phyloP scores from a whole-genome alignment of 1,139 yeast species.

The Candida sanyaensis region DNA sequence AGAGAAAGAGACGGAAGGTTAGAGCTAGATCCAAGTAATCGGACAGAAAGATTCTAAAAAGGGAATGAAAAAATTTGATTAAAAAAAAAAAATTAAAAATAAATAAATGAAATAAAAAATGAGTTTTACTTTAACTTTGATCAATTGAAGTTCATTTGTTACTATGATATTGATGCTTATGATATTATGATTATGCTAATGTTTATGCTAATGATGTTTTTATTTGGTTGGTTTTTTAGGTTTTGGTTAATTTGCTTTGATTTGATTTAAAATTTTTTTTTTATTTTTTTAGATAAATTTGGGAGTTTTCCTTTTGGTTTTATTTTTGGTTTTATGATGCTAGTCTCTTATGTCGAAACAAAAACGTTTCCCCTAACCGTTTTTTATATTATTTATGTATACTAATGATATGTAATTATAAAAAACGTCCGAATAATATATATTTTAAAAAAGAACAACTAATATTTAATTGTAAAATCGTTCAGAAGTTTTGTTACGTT shows the following conservation, averaged over 20 bases:
- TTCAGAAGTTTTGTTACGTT: too few relatives aligned
- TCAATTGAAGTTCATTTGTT: too few relatives aligned
- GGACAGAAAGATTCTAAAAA: constrained; percentile 33
- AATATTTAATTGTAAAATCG: not conserved
- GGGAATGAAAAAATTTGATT: not conserved
- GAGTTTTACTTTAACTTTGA: too few relatives aligned
- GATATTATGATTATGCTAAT: too few relatives aligned
- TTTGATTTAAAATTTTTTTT: not conserved
- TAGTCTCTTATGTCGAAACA: constrained; percentile 6
- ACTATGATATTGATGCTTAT: too few relatives aligned
- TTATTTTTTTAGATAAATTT: not conserved
- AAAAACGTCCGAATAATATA: constrained; percentile 3
- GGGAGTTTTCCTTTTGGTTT: not conserved
- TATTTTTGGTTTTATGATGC: constrained; percentile 4
- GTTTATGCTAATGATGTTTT: too few relatives aligned
- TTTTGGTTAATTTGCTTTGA: too few relatives aligned
- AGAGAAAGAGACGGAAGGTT: constrained; percentile 99
- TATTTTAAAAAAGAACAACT: not conserved
- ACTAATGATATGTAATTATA: not conserved
- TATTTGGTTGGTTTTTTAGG: too few relatives aligned
- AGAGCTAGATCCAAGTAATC: constrained; percentile 98
- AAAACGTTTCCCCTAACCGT: constrained; percentile 4
- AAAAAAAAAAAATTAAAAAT: not conserved
- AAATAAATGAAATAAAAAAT: too few relatives aligned
- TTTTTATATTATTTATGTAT: not conserved